phyloP scores from a whole-genome alignment of 345 rosid species.

The Orychophragmus violaceus region DNA sequence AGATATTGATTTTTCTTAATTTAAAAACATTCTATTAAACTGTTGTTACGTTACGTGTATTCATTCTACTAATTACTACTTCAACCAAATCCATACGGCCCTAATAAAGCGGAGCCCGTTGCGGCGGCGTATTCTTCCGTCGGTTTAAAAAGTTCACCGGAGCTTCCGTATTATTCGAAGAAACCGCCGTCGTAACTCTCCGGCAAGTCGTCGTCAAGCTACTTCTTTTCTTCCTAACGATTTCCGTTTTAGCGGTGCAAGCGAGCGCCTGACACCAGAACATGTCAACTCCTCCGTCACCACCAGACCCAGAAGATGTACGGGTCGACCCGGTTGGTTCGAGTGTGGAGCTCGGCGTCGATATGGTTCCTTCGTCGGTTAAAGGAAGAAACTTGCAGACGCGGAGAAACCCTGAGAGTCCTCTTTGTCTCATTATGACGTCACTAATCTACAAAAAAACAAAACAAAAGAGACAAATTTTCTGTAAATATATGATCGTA shows the following conservation, averaged over 20 bases:
- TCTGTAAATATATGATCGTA: conserved; percentile 1
- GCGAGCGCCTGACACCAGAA: conserved; percentile 48
- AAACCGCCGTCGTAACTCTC: conserved; percentile 29
- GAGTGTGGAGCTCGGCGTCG: background rate
- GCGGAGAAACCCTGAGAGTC: conserved; percentile 51
- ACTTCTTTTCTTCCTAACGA: conserved; percentile 78
- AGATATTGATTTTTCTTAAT: background rate
- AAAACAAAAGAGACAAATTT: background rate
- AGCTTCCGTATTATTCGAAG: conserved; percentile 38
- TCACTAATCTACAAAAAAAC: conserved; percentile 46
- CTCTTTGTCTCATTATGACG: conserved; percentile 49
- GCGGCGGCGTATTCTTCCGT: conserved; percentile 80
- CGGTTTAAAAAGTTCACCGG: conserved; percentile 52
- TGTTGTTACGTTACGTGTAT: conserved; percentile 24
- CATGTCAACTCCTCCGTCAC: conserved; percentile 30
- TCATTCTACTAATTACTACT: conserved; percentile 15
- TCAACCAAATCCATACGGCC: background rate
- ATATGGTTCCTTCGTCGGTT: conserved; percentile 36
- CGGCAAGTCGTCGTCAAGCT: conserved; percentile 47
- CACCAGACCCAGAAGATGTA: conserved; percentile 55
- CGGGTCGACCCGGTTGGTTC: conserved; percentile 28
- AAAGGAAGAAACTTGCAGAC: conserved; percentile 61
- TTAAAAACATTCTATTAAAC: background rate
- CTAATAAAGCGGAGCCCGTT: conserved; percentile 78
- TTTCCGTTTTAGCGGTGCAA: conserved; percentile 61